Percentiles rank a stretch among this genome's conserved stretches.
These are phyloP conservation scores for Penicillium sp. DNA, from an alignment of 2,329 filamentous ascomycete species.

Conservation along the genomic window DNA sequence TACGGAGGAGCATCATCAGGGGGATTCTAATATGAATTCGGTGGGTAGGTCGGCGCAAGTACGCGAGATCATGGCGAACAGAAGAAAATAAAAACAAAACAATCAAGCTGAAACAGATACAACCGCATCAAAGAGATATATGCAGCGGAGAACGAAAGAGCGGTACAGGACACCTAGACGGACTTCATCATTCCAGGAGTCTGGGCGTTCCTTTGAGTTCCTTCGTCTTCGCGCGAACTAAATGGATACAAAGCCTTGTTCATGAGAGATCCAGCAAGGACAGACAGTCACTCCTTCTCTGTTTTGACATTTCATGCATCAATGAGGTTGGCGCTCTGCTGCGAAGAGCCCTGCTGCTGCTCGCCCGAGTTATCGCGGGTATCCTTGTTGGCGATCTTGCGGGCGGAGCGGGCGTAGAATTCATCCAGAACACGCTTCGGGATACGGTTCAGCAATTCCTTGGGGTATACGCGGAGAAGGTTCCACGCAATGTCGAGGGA, in stretches of 20 bases:
- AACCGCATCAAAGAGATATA: constrained; percentile 19
- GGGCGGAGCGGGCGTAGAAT: constrained; percentile 62
- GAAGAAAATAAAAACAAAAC: constrained; percentile 13
- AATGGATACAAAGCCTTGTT: too few species aligned
- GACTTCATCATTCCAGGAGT: background rate
- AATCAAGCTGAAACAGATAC: constrained; percentile 13
- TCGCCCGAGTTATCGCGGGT: constrained; percentile 40
- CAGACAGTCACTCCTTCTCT: background rate
- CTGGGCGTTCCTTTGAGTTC: too few species aligned
- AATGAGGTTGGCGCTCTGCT: constrained; percentile 33
- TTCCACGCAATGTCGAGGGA: constrained; percentile 96
- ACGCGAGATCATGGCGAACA: background rate
- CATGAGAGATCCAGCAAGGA: background rate
- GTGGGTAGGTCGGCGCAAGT: constrained; percentile 3
- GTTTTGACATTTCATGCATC: constrained; percentile 29
- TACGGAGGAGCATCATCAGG: background rate
- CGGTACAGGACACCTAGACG: background rate
- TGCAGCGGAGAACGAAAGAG: constrained; percentile 11
- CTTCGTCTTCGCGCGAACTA: too few species aligned
- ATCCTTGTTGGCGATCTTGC: constrained; percentile 44
- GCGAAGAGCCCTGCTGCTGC: constrained; percentile 11
- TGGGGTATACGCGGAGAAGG: constrained; percentile 92
- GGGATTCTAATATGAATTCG: constrained; percentile 9
- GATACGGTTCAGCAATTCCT: constrained; percentile 94
- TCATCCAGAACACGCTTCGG: constrained; percentile 76